Conservation (phyloP, 805 yeast species). For the Candida xiaguanensis region DNA sequence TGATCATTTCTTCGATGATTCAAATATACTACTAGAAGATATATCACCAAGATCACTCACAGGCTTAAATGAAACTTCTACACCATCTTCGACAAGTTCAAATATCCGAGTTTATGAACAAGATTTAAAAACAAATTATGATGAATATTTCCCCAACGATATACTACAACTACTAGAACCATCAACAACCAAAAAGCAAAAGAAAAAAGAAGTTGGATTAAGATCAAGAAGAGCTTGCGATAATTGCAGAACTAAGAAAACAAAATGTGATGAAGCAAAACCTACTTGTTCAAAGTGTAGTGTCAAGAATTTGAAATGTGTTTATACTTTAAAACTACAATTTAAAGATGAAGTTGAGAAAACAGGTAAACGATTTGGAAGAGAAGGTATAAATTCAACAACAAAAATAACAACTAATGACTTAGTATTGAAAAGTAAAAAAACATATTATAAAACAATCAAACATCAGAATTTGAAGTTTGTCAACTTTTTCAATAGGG, state of each 20-base stretch:
- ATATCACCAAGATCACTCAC: too few species aligned
- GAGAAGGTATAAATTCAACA: constrained; percentile 20
- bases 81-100: too few species aligned
- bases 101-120: too few species aligned
- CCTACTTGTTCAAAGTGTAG: constrained; percentile 20
- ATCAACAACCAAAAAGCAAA: background rate
- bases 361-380: constrained; percentile 22
- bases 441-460: constrained; percentile 14
- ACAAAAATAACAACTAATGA: constrained; percentile 9
- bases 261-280: constrained; percentile 26
- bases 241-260: constrained; percentile 17
- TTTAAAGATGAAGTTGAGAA: constrained; percentile 24
- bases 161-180: background rate
- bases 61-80: too few species aligned
- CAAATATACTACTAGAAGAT: too few species aligned
- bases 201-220: background rate
- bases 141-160: too few species aligned
- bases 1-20: too few species aligned
- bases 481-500: constrained; percentile 12
- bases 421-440: constrained; percentile 12
- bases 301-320: constrained; percentile 15
- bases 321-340: constrained; percentile 18
- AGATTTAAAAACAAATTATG: too few species aligned
- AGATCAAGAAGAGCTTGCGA: constrained; percentile 22
- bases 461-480: constrained; percentile 14